These are phyloP conservation scores for Alternaria gansuensis DNA, from an alignment of 2,329 filamentous ascomycete species.

Conservation along the genomic window DNA sequence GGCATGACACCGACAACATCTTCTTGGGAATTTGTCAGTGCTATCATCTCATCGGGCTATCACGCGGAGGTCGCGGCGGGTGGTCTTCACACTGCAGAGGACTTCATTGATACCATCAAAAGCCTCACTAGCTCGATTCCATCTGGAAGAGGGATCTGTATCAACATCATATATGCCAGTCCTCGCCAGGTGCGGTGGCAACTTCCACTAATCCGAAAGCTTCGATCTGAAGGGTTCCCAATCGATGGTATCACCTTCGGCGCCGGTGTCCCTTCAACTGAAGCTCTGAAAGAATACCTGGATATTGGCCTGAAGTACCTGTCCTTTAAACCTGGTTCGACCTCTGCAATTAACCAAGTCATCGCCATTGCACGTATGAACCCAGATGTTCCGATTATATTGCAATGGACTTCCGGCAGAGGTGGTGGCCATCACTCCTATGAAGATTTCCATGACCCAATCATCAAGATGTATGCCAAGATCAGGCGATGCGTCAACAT, in stretches of 20 bases:
- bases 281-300: conserved; percentile 60
- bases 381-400: conserved; percentile 56
- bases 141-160: conserved; percentile 60
- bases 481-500: conserved; percentile 59
- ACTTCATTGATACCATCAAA: conserved; percentile 57
- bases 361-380: conserved; percentile 60
- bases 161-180: conserved; percentile 65
- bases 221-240: conserved; percentile 58
- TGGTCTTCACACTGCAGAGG: conserved; percentile 59
- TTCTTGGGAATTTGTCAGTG: conserved; percentile 61
- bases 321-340: conserved; percentile 59
- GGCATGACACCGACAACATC: conserved; percentile 61
- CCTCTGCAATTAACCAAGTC: conserved; percentile 57
- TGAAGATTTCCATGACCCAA: conserved; percentile 61
- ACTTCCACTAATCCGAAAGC: conserved; percentile 60
- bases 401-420: conserved; percentile 62
- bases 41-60: conserved; percentile 62
- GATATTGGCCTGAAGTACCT: conserved; percentile 64
- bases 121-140: conserved; percentile 57
- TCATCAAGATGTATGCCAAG: conserved; percentile 57
- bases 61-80: conserved; percentile 61
- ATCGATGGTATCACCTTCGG: conserved; percentile 60
- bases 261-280: conserved; percentile 59
- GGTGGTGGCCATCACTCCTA: conserved; percentile 61
- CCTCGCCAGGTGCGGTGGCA: conserved; percentile 64